Evolutionary conservation across 208 protist species (phyloP), one percentile per base, ranked within the genome.

Genomic region (Naegleria lovaniensis): DNA sequence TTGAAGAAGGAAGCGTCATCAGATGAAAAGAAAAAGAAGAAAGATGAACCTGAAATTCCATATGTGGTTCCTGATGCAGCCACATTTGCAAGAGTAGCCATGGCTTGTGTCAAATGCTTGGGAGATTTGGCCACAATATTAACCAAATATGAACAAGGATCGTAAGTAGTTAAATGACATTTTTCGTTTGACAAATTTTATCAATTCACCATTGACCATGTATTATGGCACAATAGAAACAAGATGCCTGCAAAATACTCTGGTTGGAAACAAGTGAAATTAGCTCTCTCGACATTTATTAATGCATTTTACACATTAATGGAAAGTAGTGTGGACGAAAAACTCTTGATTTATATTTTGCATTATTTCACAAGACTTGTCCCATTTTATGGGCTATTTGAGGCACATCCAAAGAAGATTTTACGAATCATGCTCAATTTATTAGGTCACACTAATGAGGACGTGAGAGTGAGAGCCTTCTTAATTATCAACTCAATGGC

Each of bases 271-370:
- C 51, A 89, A 67, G 7, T 89, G 9, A 22, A 38, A n/a, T 22
- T 41, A 41, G 22, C 48, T 13, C 5, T 89, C 11, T 36, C 39
- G 13, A 67, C 29, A 25, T 67, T 43, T 38, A 52, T 67, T 22
- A 89, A 89, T 19, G 33, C 48, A 29, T 40, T 89, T 6, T 41
- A n/a, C 33, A 5, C 38, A n/a, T 41, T 89, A 29, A 43, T 89
- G 29, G 48, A 89, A 38, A 29, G 36, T 0, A 43, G 5, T 5
- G 25, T 25, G 13, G 48, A 67, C 25, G 48, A 89, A 29, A 40
- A 89, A 38, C 25, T 67, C 6, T 67, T 89, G 15, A 13, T n/a
- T 38, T 89, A 89, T 67, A 25, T 89, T 55, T 67, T 89, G 29
- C 22, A 67, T 13, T 55, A 89, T 40, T 19, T 67, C 5, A 15